phyloP scores from a whole-genome alignment of 805 yeast genomes.

The Candida tallmaniae region DNA sequence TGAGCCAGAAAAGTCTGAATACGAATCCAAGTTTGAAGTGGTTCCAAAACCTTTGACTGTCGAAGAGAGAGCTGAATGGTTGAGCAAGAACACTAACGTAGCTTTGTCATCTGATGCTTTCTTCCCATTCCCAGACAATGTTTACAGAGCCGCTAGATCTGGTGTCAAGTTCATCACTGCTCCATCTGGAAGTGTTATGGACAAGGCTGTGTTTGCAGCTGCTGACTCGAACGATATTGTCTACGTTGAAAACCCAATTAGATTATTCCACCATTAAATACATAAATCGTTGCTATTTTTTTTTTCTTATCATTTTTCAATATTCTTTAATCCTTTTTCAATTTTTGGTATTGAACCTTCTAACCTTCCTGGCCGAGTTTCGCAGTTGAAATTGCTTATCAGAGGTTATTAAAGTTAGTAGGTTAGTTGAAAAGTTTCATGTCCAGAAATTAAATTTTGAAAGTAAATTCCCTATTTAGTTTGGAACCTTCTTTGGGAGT shows the following conservation, averaged over 20 bases:
- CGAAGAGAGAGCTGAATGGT: slow-evolving; percentile 87
- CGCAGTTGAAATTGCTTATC: no score
- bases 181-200: slow-evolving; percentile 97
- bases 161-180: slow-evolving; percentile 97
- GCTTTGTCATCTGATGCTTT: slow-evolving; percentile 96
- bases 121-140: slow-evolving; percentile 99
- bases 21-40: slow-evolving; percentile 79
- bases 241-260: slow-evolving; percentile 94
- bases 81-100: slow-evolving; percentile 71
- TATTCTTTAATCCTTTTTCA: background rate
- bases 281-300: background rate
- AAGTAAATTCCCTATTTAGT: no score
- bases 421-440: no score
- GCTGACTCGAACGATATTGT: slow-evolving; percentile 89
- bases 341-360: no score
- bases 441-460: no score
- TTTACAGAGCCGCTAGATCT: slow-evolving; percentile 93
- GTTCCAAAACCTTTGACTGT: slow-evolving; percentile 80
- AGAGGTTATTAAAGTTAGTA: no score
- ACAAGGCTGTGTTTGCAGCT: slow-evolving; percentile 90
- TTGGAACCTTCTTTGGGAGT: no score
- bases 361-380: no score
- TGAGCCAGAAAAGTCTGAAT: slow-evolving; percentile 92
- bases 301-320: background rate
- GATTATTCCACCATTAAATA: slow-evolving; percentile 90